Evolutionary conservation across 768 basidiomycete genomes (phyloP).

Genomic region (Coprinopsis cinerea): DNA sequence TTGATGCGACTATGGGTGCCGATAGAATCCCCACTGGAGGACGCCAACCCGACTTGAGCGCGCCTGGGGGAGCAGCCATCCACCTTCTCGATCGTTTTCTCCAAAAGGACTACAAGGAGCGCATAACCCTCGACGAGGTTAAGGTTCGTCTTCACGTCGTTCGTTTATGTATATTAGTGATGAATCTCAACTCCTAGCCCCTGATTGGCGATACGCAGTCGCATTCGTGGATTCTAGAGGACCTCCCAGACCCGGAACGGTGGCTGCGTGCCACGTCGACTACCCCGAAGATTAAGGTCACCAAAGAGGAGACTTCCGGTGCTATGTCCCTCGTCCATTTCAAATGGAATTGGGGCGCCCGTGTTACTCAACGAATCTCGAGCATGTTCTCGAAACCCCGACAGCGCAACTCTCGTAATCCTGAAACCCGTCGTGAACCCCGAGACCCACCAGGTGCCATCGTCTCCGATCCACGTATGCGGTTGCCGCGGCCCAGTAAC

Average conservation of each 20-base stretch:
- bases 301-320: conserved; percentile 69
- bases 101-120: conserved; percentile 68
- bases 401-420: neutral
- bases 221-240: conserved; percentile 62
- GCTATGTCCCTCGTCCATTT: conserved; percentile 67
- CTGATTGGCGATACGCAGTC: conserved; percentile 29
- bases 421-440: neutral
- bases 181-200: conserved; percentile 8
- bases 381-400: conserved; percentile 38
- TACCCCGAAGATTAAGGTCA: conserved; percentile 36
- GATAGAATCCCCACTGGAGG: conserved; percentile 64
- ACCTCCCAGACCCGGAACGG: conserved; percentile 54
- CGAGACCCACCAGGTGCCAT: neutral
- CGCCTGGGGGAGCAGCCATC: conserved; percentile 56
- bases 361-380: conserved; percentile 37
- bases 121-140: conserved; percentile 75
- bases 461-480: neutral
- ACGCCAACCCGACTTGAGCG: conserved; percentile 33
- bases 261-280: conserved; percentile 57
- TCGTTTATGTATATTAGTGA: conserved; percentile 9
- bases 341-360: conserved; percentile 51
- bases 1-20: conserved; percentile 64
- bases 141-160: conserved; percentile 46
- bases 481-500: neutral
- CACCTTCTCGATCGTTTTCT: conserved; percentile 70